Evolutionary conservation across 2,329 filamentous ascomycete genomes (phyloP), one percentile per base, ranked within the genome.

Genomic region (Colletotrichum tanaceti): DNA sequence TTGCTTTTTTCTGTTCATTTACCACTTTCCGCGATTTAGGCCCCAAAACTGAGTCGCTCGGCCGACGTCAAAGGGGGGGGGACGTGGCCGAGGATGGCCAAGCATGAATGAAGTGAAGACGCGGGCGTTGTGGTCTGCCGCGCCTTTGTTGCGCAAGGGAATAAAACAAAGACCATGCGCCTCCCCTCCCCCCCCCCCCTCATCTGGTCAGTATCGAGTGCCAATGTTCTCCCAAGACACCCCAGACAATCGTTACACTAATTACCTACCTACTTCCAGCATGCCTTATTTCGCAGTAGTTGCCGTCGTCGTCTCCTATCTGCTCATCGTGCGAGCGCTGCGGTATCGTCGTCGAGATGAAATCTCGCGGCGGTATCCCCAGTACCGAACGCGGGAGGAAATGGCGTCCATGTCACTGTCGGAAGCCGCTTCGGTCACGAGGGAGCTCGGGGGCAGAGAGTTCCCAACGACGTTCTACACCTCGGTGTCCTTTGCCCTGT

Each of bases 401-500:
- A 68, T 68, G 65, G 60, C 53, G 14, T 58, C 60, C 14, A 54
- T 68, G 65, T 58, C 65, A 16, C 41, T 68, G 5, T 43, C 53
- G 11, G 65, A 68, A 11, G 60, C 65, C 13, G 16, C 65, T 1
- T 22, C 28, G 2, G 24, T 89, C 52, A 77, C 84, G 39, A 77
- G 76, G 52, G 77, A 78, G 28, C 63, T 87, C 1, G 75, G 77
- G 1, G 76, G 84, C 55, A 76, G 84, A 3, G 88, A 90, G 71
- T 90, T 90, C 70, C 88, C 88, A 0, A 83, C 80, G 52, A 80
- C 83, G 0, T 83, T 79, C 58, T 75, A 80, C 16, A 86, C 84
- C 57, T 80, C 85, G 0, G 74, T 89, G 4, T 83, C 88, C 63
- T 89, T 90, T 74, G 87, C 87, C 0, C 78, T 90, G 5, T 89